Evolutionary conservation across 2,329 filamentous ascomycete species (phyloP).

Genomic region (Calonectria multiphialidica): DNA sequence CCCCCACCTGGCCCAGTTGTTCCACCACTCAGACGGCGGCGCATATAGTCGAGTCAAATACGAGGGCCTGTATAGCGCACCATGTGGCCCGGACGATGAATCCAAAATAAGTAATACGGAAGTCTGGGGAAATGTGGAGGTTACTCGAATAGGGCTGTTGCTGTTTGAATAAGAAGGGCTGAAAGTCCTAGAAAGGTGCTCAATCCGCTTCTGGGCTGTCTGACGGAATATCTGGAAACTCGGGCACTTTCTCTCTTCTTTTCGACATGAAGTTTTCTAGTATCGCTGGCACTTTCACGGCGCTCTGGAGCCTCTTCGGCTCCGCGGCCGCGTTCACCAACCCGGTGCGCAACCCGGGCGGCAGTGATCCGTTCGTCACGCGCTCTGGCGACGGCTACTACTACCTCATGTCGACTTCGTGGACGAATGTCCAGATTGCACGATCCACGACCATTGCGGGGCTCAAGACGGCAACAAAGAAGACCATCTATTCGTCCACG

Average conservation of each 20-base stretch:
- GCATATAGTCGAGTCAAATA: not conserved
- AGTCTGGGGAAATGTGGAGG: conserved; percentile 9
- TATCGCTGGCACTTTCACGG: not conserved
- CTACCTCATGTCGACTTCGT: conserved; percentile 67
- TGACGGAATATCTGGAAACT: not conserved
- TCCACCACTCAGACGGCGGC: conserved; percentile 22
- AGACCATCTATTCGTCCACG: conserved; percentile 61
- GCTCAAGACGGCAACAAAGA: conserved; percentile 62
- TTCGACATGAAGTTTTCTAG: conserved; percentile 22
- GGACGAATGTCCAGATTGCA: conserved; percentile 64
- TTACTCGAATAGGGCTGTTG: not conserved
- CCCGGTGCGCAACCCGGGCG: conserved; percentile 60
- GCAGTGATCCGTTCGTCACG: conserved; percentile 65
- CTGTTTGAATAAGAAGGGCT: not conserved
- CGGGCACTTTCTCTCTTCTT: no score
- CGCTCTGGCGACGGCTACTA: conserved; percentile 63
- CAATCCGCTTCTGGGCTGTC: not conserved
- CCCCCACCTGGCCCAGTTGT: conserved; percentile 7
- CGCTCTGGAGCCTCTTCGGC: conserved; percentile 13
- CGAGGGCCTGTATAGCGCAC: not conserved
- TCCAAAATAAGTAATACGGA: not conserved
- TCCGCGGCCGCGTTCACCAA: conserved; percentile 58
- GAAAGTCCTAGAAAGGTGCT: not conserved
- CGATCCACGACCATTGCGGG: conserved; percentile 64
- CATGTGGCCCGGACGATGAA: not conserved